Base-by-base conservation (phyloP, 306 rosid genomes). In the Glycine latifolia region DNA sequence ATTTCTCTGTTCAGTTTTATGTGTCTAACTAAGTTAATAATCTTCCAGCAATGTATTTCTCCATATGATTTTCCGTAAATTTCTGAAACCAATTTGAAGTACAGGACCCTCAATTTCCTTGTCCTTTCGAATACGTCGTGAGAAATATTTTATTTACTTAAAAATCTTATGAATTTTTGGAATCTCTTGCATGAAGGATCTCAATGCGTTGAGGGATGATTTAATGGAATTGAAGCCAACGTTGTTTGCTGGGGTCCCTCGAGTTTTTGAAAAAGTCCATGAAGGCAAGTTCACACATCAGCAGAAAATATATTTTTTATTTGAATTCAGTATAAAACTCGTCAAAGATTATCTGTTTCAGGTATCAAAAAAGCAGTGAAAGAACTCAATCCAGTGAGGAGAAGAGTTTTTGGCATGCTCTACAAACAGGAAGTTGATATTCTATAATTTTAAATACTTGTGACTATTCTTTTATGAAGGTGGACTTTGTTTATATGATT, bases 191-290 rank as follows among this genome's bases (percentile, higher is more conserved):
- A 53, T 85, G 90, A 87, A 92, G 96, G 93, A 94, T 89, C 82
- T 92, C 39, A 87, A 86, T 52, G 96, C 89, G 15, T 77, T 94
- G 82, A 84, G 80, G 72, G 93, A 92, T 33, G 98, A 94, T 75
- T 72, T 92, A 43, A 78, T 77, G 91, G 98, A 92, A 80, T 70
- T 94, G 83, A 94, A 91, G 82, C 98, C 98, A 67, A 92, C 97
- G 0, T 81, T 94, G 74, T 88, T 94, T 56, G 92, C 90, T 26
- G 96, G 97, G 16, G 98, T 94, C 31, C 98, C 98, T 52, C 87
- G 96, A 65, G 97, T 92, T 59, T 92, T 92, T 4, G 98, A 92
- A 73, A 91, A 79, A 62, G 83, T 94, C 20, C 84, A 91, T 11
- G 97, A 91, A 87, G 98, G 98, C 83, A 91, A 13, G 81, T 68